Evolutionary conservation across 2,329 filamentous ascomycete genomes (phyloP).

Genomic region (Chaetomium sp.): DNA sequence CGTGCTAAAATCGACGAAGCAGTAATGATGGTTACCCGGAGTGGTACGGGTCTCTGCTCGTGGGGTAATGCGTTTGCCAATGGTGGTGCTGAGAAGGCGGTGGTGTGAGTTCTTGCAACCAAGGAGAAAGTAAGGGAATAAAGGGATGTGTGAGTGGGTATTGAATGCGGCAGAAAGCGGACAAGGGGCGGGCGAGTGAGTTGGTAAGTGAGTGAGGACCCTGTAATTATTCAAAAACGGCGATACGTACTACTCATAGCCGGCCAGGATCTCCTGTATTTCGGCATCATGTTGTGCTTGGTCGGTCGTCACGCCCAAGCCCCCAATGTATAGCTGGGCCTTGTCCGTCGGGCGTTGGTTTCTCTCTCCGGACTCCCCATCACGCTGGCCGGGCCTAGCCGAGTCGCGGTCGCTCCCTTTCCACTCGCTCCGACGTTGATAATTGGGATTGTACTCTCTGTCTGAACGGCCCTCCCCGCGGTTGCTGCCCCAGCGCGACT

Average conservation of each 20-base stretch:
- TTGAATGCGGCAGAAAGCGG: too few relatives aligned
- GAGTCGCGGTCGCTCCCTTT: slow-evolving; percentile 14
- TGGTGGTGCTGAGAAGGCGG: slow-evolving; percentile 23
- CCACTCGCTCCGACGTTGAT: slow-evolving; percentile 43
- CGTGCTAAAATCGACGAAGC: slow-evolving; percentile 57
- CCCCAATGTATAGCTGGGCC: slow-evolving; percentile 43
- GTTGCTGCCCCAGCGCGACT: slow-evolving; percentile 15
- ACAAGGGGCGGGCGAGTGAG: too few relatives aligned
- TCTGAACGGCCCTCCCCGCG: slow-evolving; percentile 10
- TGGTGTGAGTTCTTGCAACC: neutral
- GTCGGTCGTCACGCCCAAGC: slow-evolving; percentile 42
- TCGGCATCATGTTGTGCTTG: slow-evolving; percentile 41
- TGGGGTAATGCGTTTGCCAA: slow-evolving; percentile 51
- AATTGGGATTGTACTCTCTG: slow-evolving; percentile 23
- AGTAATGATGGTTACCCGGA: slow-evolving; percentile 54
- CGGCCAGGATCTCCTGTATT: slow-evolving; percentile 41
- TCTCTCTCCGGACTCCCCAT: slow-evolving; percentile 8
- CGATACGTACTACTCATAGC: slow-evolving; percentile 36
- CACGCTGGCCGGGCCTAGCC: neutral
- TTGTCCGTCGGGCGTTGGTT: slow-evolving; percentile 25
- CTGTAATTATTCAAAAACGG: too few relatives aligned
- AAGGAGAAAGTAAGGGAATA: neutral
- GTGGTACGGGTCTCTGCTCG: slow-evolving; percentile 47
- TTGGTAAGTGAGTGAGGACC: too few relatives aligned
- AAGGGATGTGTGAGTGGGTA: neutral